Conservation (phyloP, 2,329 filamentous ascomycete species). For the Sarocladium oryzae region DNA sequence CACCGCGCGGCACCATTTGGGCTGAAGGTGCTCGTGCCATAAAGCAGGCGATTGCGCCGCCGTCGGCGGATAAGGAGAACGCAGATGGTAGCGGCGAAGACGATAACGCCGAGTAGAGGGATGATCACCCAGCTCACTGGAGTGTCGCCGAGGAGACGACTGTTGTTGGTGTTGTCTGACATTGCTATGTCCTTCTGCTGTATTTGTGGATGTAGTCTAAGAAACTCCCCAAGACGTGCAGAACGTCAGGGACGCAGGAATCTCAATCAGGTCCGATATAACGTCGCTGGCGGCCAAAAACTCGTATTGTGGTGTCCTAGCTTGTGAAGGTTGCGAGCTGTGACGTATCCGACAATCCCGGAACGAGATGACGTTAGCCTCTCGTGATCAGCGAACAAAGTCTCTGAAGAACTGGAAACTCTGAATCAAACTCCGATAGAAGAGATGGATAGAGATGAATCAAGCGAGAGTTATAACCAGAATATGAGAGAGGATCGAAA, state of each 20-base stretch:
- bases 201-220: too few relatives aligned
- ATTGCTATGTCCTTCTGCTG: background rate
- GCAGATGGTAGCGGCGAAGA: conserved; percentile 30
- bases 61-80: conserved; percentile 39
- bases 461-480: too few relatives aligned
- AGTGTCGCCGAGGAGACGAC: background rate
- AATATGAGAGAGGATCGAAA: background rate
- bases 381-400: background rate
- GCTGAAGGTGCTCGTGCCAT: background rate
- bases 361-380: background rate
- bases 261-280: too few relatives aligned
- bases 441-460: background rate
- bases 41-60: conserved; percentile 13
- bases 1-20: background rate
- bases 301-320: too few relatives aligned
- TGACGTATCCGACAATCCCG: conserved; percentile 3
- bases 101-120: conserved; percentile 36
- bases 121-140: conserved; percentile 53
- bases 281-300: too few relatives aligned
- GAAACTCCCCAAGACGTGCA: too few relatives aligned
- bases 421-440: background rate
- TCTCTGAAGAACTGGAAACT: too few relatives aligned
- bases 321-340: too few relatives aligned
- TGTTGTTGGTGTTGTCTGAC: conserved; percentile 6
- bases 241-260: too few relatives aligned